Evolutionary conservation across 441 rosid species (phyloP).

Genomic region (Rhodomyrtus psidioides): DNA sequence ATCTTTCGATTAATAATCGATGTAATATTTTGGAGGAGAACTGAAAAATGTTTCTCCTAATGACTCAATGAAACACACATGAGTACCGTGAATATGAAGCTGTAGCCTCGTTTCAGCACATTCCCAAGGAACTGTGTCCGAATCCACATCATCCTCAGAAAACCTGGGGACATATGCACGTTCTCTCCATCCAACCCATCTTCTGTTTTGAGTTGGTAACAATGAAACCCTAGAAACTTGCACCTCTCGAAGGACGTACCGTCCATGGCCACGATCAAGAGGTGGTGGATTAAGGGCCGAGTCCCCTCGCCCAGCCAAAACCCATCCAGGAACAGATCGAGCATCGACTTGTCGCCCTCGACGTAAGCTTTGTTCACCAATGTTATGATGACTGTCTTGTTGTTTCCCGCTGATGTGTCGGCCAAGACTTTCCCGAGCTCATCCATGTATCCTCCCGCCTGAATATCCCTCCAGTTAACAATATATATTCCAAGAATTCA

Average conservation of each 20-base stretch:
- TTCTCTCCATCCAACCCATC: constrained; percentile 23
- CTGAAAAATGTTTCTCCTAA: not conserved
- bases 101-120: constrained; percentile 32
- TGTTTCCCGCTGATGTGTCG: constrained; percentile 15
- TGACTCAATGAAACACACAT: not conserved
- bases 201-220: constrained; percentile 29
- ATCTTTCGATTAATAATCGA: not conserved
- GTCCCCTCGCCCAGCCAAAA: constrained; percentile 40
- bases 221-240: constrained; percentile 33
- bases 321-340: constrained; percentile 34
- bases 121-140: constrained; percentile 29
- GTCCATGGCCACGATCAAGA: constrained; percentile 29
- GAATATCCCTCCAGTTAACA: not conserved
- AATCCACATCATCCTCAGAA: constrained; percentile 46
- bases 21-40: not conserved
- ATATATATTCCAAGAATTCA: not conserved
- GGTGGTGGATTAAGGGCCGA: constrained; percentile 15
- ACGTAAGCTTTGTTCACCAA: constrained; percentile 36
- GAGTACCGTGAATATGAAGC: constrained; percentile 37
- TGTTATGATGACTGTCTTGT: constrained; percentile 35
- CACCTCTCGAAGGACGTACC: constrained; percentile 33
- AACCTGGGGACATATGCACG: constrained; percentile 31
- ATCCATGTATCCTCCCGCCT: not conserved
- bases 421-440: constrained; percentile 22
- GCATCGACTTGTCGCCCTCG: constrained; percentile 31